A percentile compares a stretch with the other conserved stretches of the same genome.
These are phyloP conservation scores for Fusarium siculi DNA, from an alignment of 2,329 filamentous ascomycete species.

Conservation along the genomic window DNA sequence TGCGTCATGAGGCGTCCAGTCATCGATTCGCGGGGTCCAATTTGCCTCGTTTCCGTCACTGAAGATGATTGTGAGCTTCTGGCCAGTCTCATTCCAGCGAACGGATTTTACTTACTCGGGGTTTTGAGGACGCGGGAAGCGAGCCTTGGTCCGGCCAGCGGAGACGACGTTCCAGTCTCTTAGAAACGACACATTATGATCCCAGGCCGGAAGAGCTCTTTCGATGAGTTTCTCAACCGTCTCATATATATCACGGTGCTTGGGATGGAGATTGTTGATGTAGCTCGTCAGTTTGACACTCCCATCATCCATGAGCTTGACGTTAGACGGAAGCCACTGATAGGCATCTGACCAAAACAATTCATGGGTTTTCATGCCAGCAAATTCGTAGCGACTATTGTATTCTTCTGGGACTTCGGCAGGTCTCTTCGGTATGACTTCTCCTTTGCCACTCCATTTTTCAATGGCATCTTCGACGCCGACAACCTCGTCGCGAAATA, in stretches of 20 bases:
- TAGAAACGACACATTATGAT: constrained; percentile 47
- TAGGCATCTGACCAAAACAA: constrained; percentile 48
- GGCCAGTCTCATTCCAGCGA: fast-evolving
- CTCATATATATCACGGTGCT: constrained; percentile 45
- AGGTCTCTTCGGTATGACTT: constrained; percentile 11
- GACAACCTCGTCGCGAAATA: constrained; percentile 49
- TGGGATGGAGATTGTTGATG: constrained; percentile 59
- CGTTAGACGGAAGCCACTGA: constrained; percentile 46
- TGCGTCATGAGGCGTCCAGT: background rate
- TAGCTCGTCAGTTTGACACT: constrained; percentile 55
- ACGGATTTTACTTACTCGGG: constrained; percentile 12
- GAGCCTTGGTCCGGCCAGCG: constrained; percentile 18
- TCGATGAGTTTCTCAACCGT: constrained; percentile 17
- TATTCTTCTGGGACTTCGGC: no score
- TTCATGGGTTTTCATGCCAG: no score
- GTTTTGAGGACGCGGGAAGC: background rate
- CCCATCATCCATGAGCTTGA: constrained; percentile 51
- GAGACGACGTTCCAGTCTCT: fast-evolving
- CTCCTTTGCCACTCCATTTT: constrained; percentile 36
- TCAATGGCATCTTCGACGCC: constrained; percentile 37
- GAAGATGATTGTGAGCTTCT: no score
- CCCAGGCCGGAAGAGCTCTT: constrained; percentile 29
- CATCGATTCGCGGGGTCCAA: background rate
- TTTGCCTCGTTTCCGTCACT: constrained; percentile 23
- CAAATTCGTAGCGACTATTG: no score